Percentiles rank a stretch among this genome's conserved stretches.
Evolutionary conservation across 768 basidiomycete species (phyloP).

Genomic region (Trametes punicea): DNA sequence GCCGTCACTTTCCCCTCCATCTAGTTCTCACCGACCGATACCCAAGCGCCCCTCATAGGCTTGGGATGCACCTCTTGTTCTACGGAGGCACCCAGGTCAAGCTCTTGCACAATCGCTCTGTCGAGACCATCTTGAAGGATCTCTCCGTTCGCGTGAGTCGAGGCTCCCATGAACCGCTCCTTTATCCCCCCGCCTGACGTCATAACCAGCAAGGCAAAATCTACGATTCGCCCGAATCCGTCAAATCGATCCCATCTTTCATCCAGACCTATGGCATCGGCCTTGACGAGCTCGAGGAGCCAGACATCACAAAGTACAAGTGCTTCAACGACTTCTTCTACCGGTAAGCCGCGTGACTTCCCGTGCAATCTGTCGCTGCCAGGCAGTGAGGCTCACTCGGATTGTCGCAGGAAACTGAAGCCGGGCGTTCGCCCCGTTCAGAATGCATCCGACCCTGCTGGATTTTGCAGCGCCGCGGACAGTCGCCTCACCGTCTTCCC

Average conservation of each 20-base stretch:
- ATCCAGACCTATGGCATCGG: constrained; percentile 53
- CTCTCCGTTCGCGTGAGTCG: constrained; percentile 49
- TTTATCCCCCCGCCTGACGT: background rate
- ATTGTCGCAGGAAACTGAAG: constrained; percentile 48
- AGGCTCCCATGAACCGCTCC: background rate
- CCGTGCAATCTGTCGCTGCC: background rate
- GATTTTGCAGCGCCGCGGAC: constrained; percentile 68
- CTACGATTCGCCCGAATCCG: constrained; percentile 52
- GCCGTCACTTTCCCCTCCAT: background rate
- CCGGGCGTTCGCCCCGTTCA: constrained; percentile 60
- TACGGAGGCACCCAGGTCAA: constrained; percentile 50
- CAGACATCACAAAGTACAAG: constrained; percentile 58
- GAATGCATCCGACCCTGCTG: constrained; percentile 45
- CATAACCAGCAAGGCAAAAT: constrained; percentile 46
- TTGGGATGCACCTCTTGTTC: constrained; percentile 79
- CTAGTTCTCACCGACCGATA: background rate
- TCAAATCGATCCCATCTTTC: constrained; percentile 52
- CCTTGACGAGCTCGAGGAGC: constrained; percentile 56
- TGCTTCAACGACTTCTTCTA: constrained; percentile 81
- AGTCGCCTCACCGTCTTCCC: constrained; percentile 69
- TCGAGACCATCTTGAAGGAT: constrained; percentile 50
- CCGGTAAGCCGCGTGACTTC: constrained; percentile 34
- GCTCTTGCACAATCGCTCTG: constrained; percentile 43
- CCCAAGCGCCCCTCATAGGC: constrained; percentile 26
- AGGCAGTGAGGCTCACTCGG: too few species aligned